Evolutionary conservation across 768 basidiomycete genomes (phyloP).

Genomic region (Termitomyces sp.): DNA sequence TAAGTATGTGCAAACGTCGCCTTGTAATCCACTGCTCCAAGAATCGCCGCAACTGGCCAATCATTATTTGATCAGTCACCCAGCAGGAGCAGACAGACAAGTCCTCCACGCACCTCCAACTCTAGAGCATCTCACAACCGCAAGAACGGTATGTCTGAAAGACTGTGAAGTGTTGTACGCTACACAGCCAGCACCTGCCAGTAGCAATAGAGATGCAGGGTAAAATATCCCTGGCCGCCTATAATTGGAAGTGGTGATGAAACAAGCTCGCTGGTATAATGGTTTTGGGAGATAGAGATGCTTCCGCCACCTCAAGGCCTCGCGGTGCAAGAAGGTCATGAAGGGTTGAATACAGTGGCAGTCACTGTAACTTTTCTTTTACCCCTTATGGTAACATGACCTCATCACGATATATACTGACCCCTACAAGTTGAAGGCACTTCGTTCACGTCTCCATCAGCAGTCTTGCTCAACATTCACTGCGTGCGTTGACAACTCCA

Average conservation of each 20-base stretch:
- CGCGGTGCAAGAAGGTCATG: conserved; percentile 18
- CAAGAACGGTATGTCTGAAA: conserved; percentile 72
- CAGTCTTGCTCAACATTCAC: too few species aligned
- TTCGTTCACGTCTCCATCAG: too few species aligned
- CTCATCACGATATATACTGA: too few species aligned
- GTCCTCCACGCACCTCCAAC: conserved; percentile 53
- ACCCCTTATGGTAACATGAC: conserved; percentile 14
- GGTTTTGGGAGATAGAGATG: conserved; percentile 5
- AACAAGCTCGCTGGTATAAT: conserved; percentile 3
- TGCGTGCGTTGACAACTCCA: too few species aligned
- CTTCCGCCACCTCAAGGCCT: conserved; percentile 16
- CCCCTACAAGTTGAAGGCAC: too few species aligned
- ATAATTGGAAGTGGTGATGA: conserved; percentile 5
- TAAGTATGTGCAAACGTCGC: conserved; percentile 55
- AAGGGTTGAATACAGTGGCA: not conserved
- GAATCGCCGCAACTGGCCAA: conserved; percentile 53
- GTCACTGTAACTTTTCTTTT: conserved; percentile 11
- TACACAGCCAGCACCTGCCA: conserved; percentile 34
- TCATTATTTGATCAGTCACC: conserved; percentile 19
- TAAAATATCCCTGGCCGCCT: conserved; percentile 27
- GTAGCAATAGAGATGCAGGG: conserved; percentile 30
- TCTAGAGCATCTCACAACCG: conserved; percentile 73
- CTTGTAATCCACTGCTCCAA: conserved; percentile 72
- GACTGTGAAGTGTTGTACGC: conserved; percentile 71
- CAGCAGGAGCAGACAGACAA: conserved; percentile 11